A percentile compares a stretch with the other conserved stretches of the same genome.
Evolutionary conservation across 495 filamentous ascomycete genomes (phyloP).

Genomic region (Stereocaulon alpinum): DNA sequence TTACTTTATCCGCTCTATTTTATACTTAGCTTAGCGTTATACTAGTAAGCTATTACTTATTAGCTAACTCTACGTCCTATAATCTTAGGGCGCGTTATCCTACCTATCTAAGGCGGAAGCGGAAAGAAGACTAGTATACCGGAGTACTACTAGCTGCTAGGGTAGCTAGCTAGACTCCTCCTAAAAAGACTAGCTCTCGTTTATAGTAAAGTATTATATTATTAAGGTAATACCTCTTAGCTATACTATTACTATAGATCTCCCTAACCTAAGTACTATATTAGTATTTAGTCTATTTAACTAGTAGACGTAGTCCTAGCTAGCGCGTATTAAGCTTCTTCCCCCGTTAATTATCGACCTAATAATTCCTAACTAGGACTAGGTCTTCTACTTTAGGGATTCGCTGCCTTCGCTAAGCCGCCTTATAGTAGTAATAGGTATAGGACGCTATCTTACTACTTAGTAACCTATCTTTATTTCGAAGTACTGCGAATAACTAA

Average conservation of each 20-base stretch:
- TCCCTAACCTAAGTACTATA: background rate
- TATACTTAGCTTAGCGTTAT: too few relatives aligned
- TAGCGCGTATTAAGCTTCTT: background rate
- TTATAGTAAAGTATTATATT: background rate
- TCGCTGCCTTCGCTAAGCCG: background rate
- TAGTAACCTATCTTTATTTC: background rate
- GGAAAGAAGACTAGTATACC: background rate
- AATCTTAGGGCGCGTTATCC: background rate
- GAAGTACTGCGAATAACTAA: background rate
- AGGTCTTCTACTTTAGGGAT: background rate
- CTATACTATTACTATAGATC: background rate
- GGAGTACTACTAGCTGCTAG: background rate
- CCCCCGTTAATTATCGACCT: background rate
- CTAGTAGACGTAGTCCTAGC: background rate
- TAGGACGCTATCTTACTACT: background rate
- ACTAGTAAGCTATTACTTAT: background rate
- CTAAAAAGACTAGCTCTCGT: background rate
- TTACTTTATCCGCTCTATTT: too few relatives aligned
- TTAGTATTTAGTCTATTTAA: background rate
- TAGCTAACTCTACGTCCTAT: background rate
- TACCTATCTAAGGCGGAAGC: background rate
- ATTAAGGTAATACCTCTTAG: background rate
- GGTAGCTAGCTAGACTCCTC: background rate
- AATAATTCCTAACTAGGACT: background rate
- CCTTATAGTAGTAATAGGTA: background rate